phyloP scores from a whole-genome alignment of 2,329 filamentous ascomycete genomes.

The Fusarium tuaranense region DNA sequence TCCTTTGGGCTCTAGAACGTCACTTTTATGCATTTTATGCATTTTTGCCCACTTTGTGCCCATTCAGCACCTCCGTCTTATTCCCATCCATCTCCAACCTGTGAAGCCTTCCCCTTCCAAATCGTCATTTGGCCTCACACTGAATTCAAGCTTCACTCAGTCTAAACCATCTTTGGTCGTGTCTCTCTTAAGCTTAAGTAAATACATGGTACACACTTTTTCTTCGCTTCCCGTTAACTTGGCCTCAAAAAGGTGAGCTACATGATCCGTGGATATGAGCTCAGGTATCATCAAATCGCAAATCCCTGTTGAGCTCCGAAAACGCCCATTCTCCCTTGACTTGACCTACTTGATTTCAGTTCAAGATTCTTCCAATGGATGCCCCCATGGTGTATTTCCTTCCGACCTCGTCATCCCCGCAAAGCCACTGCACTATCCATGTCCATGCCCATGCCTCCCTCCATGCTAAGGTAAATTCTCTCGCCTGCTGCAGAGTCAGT shows the following conservation, averaged over 20 bases:
- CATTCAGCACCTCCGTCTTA: conserved; percentile 15
- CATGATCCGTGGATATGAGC: conserved; percentile 29
- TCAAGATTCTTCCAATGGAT: conserved; percentile 5
- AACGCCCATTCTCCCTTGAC: conserved; percentile 35
- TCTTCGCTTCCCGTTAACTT: neutral
- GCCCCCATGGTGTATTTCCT: neutral
- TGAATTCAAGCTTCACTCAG: neutral
- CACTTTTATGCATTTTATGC: conserved; percentile 26
- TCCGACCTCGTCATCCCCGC: neutral
- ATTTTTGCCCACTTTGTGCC: conserved; percentile 12
- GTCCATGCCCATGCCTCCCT: too few species aligned
- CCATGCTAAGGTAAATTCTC: conserved; percentile 8
- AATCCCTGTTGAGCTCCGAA: conserved; percentile 28
- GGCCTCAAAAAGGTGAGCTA: conserved; percentile 36
- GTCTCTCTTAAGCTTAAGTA: conserved; percentile 4
- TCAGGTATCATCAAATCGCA: conserved; percentile 45
- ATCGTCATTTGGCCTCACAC: neutral
- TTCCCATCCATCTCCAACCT: conserved; percentile 10
- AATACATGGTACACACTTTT: conserved; percentile 2
- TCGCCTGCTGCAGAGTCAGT: conserved; percentile 8
- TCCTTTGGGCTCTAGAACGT: neutral
- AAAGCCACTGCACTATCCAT: conserved; percentile 7
- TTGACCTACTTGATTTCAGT: conserved; percentile 6
- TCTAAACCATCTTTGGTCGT: conserved; percentile 5
- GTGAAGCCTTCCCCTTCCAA: neutral